Evolutionary conservation across 108 stramenopile species (phyloP), one percentile per base, ranked within the genome.

Genomic region (Licmophora abbreviata): DNA sequence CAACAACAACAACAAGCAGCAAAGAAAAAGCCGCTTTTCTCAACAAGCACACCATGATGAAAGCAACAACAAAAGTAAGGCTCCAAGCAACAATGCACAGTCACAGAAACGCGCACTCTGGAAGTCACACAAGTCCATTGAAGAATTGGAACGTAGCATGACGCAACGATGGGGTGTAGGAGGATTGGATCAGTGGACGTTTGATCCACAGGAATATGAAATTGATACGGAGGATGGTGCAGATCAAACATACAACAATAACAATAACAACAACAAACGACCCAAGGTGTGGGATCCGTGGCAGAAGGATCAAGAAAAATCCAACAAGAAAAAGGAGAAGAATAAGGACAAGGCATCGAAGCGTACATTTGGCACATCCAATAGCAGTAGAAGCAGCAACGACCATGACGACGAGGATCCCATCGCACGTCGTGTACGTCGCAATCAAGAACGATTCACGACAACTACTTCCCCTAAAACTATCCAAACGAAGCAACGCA

Each of bases 61-160:
- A 36, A 22, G 23, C 54, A 4, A 43, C 17, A n/a, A 15, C 23
- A 29, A 56, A 26, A 20, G 29, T 31, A 44, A 44, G 12, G 2
- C 35, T 11, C 10, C 35, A 5, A 40, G 5, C 20, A 5, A 40
- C 9, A 35, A 35, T 35, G 12, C 9, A 11, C 34, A 35, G 3
- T 18, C 15, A 46, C 14, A 46, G 15, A 14, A 59, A 6, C 4
- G 51, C 14, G 27, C 17, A 28, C 22, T 26, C 30, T 66, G 66
- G 66, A 34, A 47, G 20, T 42, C 71, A 6, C 48, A 32, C 12
- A 77, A 81, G 45, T 84, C 82, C n/a, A 77, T 88, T 30, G 87
- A 88, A 47, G 82, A 84, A 48, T 48, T 88, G 31, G 87, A 88
- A 64, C 38, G 66, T 17, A 68, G 53, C 57, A 67, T 88, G 52